phyloP scores from a whole-genome alignment of 2,329 filamentous ascomycete species.

The Epichloe sp. region DNA sequence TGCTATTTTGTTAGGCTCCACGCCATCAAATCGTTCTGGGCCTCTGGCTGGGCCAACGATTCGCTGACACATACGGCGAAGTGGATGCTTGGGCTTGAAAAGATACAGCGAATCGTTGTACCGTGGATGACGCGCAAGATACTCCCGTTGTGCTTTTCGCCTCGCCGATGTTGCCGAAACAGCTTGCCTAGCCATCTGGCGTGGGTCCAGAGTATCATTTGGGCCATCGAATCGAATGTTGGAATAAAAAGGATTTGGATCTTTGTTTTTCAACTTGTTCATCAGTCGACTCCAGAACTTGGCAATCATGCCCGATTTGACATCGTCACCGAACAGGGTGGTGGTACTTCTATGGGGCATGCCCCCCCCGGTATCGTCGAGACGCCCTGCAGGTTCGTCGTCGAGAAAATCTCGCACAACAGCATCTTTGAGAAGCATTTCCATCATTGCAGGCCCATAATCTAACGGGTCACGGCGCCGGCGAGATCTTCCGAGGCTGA shows the following conservation, averaged over 20 bases:
- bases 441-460: conserved; percentile 80
- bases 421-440: conserved; percentile 93
- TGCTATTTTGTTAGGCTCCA: conserved; percentile 73
- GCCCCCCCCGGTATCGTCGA: conserved; percentile 18
- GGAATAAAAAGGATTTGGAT: conserved; percentile 93
- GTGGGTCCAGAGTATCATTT: conserved; percentile 70
- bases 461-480: conserved; percentile 71
- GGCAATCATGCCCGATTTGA: conserved; percentile 46
- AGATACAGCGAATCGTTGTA: conserved; percentile 91
- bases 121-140: conserved; percentile 69
- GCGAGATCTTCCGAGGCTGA: conserved; percentile 46
- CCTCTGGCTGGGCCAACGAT: conserved; percentile 88
- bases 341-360: conserved; percentile 19
- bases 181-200: conserved; percentile 80
- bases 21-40: conserved; percentile 72
- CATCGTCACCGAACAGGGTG: conserved; percentile 25
- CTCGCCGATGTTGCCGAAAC: conserved; percentile 71
- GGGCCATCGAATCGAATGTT: conserved; percentile 54
- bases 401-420: conserved; percentile 92
- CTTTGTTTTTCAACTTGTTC: conserved; percentile 44
- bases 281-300: conserved; percentile 48
- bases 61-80: conserved; percentile 73
- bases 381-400: conserved; percentile 39
- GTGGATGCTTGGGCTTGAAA: conserved; percentile 63
- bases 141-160: conserved; percentile 82